Evolutionary conservation across 2,329 filamentous ascomycete genomes (phyloP), one percentile per base, ranked within the genome.

Genomic region (Pestalotiopsis fici): DNA sequence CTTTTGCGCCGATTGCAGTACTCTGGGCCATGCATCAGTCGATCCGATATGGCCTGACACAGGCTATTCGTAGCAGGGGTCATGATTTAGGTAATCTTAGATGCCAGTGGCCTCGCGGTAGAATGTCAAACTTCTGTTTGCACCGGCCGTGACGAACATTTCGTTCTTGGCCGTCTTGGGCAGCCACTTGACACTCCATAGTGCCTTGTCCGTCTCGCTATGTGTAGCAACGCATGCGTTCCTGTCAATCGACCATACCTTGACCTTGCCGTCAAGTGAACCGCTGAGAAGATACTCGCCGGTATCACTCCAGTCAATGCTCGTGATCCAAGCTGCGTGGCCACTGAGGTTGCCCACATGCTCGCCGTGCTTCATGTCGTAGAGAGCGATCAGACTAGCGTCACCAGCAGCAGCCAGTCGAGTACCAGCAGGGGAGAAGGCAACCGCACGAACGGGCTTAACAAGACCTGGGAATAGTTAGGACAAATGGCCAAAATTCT

Each of bases 171-270:
- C 83, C 1, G 87, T 87, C 81, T 92, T 94, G 12, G 92, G 92
- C 68, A 97, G 80, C 94, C 94, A 97, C 75, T 89, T 91, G 31
- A 95, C 93, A 65, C 89, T 88, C 92, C 95, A 98, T 2, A 98
- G 77, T 0, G 90, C 88, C 80, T 93, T 92, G 70, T 95, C 95
- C 5, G 93, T 94, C 82, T 98, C 95, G 67, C 91, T 95, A 77
- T 97, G 94, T 11, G 96, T 99, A 13, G 95, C 94, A 57, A 99
- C 96, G 77, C 96, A 98, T 4, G 86, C 86, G 66, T 90, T 88
- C 39, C 90, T 88, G 74, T 97, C 94, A 68, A 98, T 88, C 35
- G 93, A 95, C 96, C 96, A 99, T 35, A 98, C 93, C 80, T 97
- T 98, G 69, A 93, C 93, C 79, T 97, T 98, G 47, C 96, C 95